Conservation (phyloP, 768 basidiomycete species). For the Suillus variegatus region DNA sequence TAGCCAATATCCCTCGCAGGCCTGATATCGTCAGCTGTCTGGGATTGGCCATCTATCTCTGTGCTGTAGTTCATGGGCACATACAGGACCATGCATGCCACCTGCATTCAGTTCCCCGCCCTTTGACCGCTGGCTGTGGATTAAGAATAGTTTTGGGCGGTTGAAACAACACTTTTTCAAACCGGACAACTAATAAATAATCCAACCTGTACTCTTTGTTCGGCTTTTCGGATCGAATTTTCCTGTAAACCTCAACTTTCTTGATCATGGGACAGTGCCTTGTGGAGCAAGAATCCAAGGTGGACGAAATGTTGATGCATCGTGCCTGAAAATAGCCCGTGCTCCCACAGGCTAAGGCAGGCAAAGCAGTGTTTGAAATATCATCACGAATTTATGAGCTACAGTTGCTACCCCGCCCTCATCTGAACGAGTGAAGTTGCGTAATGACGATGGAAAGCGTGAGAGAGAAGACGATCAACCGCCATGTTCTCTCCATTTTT, state of each 20-base stretch:
- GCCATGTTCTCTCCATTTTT: background rate
- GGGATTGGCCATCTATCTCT: background rate
- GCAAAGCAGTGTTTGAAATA: too few relatives aligned
- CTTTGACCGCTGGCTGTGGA: background rate
- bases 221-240: background rate
- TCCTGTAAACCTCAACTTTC: background rate
- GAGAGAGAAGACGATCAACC: too few relatives aligned
- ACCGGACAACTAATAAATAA: background rate
- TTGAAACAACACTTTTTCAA: background rate
- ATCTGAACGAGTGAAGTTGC: too few relatives aligned
- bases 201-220: background rate
- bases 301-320: too few relatives aligned
- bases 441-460: too few relatives aligned
- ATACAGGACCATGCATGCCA: background rate
- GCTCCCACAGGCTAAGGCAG: too few relatives aligned
- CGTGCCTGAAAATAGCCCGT: background rate
- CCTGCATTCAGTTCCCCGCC: background rate
- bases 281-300: background rate
- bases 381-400: background rate
- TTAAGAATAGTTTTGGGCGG: background rate
- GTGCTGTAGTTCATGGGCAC: background rate
- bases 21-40: constrained; percentile 12
- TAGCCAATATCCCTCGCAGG: constrained; percentile 33
- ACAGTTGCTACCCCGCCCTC: too few relatives aligned
- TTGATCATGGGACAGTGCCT: background rate